Conservation (phyloP, 805 yeast genomes). For the Myxozyma neglecta region DNA sequence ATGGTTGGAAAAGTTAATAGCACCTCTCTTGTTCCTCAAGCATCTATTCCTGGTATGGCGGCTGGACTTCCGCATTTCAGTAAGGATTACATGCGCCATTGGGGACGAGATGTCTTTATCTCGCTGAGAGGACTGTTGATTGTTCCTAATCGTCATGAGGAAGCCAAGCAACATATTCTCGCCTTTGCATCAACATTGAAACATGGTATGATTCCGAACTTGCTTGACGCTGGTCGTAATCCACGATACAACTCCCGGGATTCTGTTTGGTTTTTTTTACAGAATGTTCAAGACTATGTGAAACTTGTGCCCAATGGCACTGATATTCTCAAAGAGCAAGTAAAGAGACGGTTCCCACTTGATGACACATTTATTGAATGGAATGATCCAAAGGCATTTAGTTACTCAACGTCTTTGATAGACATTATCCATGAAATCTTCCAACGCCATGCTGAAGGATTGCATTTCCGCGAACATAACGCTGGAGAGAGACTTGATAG, state of each 20-base stretch:
- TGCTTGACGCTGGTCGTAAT: conserved; percentile 87
- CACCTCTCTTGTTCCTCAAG: conserved; percentile 71
- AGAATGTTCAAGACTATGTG: conserved; percentile 83
- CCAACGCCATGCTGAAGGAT: conserved; percentile 85
- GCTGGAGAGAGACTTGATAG: conserved; percentile 87
- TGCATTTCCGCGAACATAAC: conserved; percentile 87
- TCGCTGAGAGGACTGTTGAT: conserved; percentile 78
- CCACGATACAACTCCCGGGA: conserved; percentile 96
- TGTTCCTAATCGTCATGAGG: conserved; percentile 73
- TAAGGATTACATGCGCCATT: conserved; percentile 88
- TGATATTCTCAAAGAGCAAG: conserved; percentile 64
- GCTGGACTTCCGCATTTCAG: conserved; percentile 97
- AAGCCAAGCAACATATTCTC: conserved; percentile 77
- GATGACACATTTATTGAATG: conserved; percentile 75
- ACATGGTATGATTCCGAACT: conserved; percentile 92
- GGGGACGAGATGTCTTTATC: conserved; percentile 97
- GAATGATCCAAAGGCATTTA: conserved; percentile 74
- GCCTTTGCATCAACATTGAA: conserved; percentile 88
- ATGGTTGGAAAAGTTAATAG: conserved; percentile 74
- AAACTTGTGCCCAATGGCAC: conserved; percentile 66
- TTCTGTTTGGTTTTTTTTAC: conserved; percentile 93
- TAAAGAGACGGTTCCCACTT: conserved; percentile 80
- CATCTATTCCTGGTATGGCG: conserved; percentile 70
- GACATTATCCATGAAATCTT: conserved; percentile 82
- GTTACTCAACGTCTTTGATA: conserved; percentile 64